These are phyloP conservation scores for Fragaria nilgerrensis DNA, from an alignment of 306 rosid genomes.

Conservation along the genomic window DNA sequence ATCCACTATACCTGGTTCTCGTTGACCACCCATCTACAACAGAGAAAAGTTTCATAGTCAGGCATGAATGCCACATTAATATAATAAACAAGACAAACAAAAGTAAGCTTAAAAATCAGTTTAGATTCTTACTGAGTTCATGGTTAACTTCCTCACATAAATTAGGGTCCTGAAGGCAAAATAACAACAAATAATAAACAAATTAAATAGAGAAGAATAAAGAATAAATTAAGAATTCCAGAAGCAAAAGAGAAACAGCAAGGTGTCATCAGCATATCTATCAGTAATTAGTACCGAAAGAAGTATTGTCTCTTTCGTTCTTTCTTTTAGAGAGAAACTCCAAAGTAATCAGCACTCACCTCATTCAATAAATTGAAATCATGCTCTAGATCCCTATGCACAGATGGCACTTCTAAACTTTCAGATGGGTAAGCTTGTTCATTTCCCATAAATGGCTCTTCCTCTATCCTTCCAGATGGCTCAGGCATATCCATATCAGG, in stretches of 20 bases:
- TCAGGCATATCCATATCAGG: slow-evolving; percentile 30
- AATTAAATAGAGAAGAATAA: neutral
- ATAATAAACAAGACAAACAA: slow-evolving; percentile 12
- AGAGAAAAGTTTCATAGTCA: slow-evolving; percentile 29
- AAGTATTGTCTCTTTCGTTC: neutral
- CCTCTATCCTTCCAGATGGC: neutral
- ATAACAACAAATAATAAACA: neutral
- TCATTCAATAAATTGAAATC: slow-evolving; percentile 36
- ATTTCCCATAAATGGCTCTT: slow-evolving; percentile 22
- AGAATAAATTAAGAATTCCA: neutral
- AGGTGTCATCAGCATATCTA: neutral
- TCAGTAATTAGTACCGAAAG: neutral
- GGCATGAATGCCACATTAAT: slow-evolving; percentile 15
- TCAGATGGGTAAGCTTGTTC: slow-evolving; percentile 25
- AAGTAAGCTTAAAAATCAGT: neutral
- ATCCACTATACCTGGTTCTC: slow-evolving; percentile 61
- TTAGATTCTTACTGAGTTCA: slow-evolving; percentile 44
- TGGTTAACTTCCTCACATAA: slow-evolving; percentile 32
- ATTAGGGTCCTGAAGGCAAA: slow-evolving; percentile 45
- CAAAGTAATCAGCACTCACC: slow-evolving; percentile 39
- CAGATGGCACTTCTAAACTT: slow-evolving; percentile 15
- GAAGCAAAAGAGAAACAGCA: slow-evolving; percentile 7
- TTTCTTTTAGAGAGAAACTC: slow-evolving; percentile 4
- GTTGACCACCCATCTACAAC: slow-evolving; percentile 65
- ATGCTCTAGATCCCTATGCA: slow-evolving; percentile 33